Evolutionary conservation across 768 basidiomycete genomes (phyloP), one percentile per base, ranked within the genome.

Genomic region (button mushroom (Agaricus bisporus)): DNA sequence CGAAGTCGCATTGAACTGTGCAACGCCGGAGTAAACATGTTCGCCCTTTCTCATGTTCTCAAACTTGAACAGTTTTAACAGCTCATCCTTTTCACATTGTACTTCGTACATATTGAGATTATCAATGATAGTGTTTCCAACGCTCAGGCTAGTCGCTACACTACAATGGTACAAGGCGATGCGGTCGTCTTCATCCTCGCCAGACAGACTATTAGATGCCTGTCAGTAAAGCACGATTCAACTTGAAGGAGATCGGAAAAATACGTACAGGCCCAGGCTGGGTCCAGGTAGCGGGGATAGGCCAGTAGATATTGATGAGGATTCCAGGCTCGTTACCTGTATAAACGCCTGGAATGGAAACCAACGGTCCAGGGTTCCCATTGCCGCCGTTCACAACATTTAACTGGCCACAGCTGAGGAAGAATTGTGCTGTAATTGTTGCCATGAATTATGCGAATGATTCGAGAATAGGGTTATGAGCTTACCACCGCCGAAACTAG

Each of bases 391-490:
- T 66, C 6, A 65, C 68, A 38, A 75, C 69, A 48, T 67, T 64
- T 39, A 75, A 55, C 51, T 75, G 73, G 9, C 64, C 72, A 56
- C 73, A 75, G 48, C 61, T 59, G 49, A 68, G 64, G 57, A 66
- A 68, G 61, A 64, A 68, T 61, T 66, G 66, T 8, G 65, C 66
- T 60, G 22, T 7, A 28, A 26, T 12, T 5, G 15, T 45, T n/a
- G 11, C 12, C 22, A 43, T 12, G 26, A 15, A 26, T 26, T 0
- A 5, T 14, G 12, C 6, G 26, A n/a, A 29, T 14, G 28, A 47
- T 6, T 25, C 9, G 3, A 22, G 25, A 14, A 20, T 28, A 9
- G 37, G 12, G 41, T n/a, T 37, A 14, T 5, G 10, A 42, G 61
- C 59, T 20, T 48, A 60, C 73, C 74, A 15, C 73, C 73, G 49